Evolutionary conservation across 495 filamentous ascomycete species (phyloP).

Genomic region (Aspergillus haitiensis): DNA sequence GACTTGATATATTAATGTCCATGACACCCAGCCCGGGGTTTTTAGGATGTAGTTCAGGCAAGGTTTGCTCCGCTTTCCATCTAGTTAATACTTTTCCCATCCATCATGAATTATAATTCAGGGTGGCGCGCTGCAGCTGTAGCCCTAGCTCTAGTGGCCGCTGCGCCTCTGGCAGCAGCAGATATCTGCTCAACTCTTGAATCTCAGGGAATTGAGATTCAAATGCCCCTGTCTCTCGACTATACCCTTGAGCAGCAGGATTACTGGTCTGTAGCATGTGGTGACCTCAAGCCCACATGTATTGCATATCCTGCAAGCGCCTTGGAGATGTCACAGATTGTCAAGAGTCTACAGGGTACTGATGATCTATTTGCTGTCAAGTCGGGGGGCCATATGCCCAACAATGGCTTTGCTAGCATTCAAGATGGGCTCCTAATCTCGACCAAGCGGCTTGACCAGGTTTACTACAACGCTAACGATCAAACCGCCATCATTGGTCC

Average conservation of each 20-base stretch:
- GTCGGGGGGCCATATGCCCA: constrained; percentile 48
- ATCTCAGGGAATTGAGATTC: constrained; percentile 30
- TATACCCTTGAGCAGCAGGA: constrained; percentile 33
- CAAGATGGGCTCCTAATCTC: constrained; percentile 43
- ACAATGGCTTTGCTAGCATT: constrained; percentile 46
- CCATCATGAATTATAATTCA: constrained; percentile 23
- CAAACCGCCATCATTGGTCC: constrained; percentile 43
- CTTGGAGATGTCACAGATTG: constrained; percentile 38
- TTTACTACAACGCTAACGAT: constrained; percentile 35
- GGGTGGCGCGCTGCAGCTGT: constrained; percentile 24
- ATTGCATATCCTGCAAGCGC: constrained; percentile 42
- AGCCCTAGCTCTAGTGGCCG: constrained; percentile 24
- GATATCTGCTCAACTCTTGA: constrained; percentile 41
- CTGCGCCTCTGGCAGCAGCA: constrained; percentile 29
- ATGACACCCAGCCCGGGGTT: too few species aligned
- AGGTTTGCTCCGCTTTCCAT: not conserved
- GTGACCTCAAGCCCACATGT: constrained; percentile 42
- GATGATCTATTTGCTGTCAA: constrained; percentile 43
- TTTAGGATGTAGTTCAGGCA: not conserved
- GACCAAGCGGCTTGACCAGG: constrained; percentile 40
- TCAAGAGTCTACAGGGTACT: constrained; percentile 39
- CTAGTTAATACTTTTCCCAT: not conserved
- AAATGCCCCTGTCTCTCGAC: constrained; percentile 29
- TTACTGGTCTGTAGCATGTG: constrained; percentile 46
- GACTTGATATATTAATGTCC: too few species aligned